Evolutionary conservation across 495 filamentous ascomycete genomes (phyloP), one percentile per base, ranked within the genome.

Genomic region (Penicillium bialowiezense): DNA sequence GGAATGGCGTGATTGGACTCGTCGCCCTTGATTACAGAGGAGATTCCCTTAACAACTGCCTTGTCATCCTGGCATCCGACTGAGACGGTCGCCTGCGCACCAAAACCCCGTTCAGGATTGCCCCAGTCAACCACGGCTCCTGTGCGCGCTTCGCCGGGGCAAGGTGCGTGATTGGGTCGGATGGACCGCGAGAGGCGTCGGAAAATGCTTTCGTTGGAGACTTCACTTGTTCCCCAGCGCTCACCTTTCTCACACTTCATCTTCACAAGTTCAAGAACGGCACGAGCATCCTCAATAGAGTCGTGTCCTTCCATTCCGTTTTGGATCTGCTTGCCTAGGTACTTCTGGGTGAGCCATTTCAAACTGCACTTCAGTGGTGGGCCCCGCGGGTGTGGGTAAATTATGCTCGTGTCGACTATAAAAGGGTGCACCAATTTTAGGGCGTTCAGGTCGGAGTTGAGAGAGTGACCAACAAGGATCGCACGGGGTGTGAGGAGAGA

Each of bases 221-320:
- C 72, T 18, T 91, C 90, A 41, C 76, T 79, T 0, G 84, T 86
- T 7, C 89, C 93, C 85, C 91, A 98, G 26, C 70, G 68, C 39
- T 83, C 84, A 33, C 95, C 93, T 58, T 87, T 90, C 58, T 97
- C 90, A 63, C 95, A 96, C 65, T 98, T 98, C 64, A 88, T 83
- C 62, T 92, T 96, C 8, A 96, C 82, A 1, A 98, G 83, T 54
- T 98, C 95, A 13, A 98, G 80, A 47, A 88, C 91, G 3, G 93
- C 90, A 36, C 76, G 81, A 12, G 93, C 89, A 62, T 98, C 93
- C 69, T 98, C 95, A 57, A 96, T 78, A 21, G 87, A 90, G 74
- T 97, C 84, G 59, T 98, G 93, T 7, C 93, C 93, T 2, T 68
- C 73, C 45, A 82, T 76, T 7, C 85, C 85, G 42, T 84, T 88